Evolutionary conservation across 176 grass and related monocot genomes (phyloP).

Genomic region (Dactylis glomerata): DNA sequence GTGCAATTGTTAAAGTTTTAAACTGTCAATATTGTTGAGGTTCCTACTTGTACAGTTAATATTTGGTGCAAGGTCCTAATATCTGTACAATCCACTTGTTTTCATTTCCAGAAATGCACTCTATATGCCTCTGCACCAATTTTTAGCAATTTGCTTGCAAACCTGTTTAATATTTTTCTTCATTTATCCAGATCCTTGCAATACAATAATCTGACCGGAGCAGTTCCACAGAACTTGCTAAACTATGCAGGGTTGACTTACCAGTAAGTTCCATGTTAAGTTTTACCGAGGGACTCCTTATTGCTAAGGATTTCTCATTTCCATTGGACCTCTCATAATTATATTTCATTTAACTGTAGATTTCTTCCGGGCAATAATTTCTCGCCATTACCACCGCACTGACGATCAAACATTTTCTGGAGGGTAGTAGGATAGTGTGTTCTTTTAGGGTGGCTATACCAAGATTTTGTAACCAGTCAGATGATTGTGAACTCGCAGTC

Average conservation of each 20-base stretch:
- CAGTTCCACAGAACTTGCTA: conserved; percentile 63
- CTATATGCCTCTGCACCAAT: not conserved
- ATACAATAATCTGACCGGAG: conserved; percentile 59
- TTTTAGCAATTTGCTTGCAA: not conserved
- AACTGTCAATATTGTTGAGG: not conserved
- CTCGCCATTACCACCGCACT: conserved; percentile 1
- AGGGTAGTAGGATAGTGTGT: conserved; percentile 11
- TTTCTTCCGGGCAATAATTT: conserved; percentile 67
- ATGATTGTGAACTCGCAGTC: not conserved
- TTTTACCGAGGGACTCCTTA: not conserved
- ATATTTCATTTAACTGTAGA: conserved; percentile 37
- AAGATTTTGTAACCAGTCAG: conserved; percentile 19
- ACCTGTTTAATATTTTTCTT: conserved; percentile 15
- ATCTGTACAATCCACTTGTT: not conserved
- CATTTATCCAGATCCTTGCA: conserved; percentile 65
- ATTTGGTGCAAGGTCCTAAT: not conserved
- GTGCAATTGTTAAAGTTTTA: no score
- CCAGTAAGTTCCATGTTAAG: conserved; percentile 42
- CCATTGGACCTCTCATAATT: not conserved
- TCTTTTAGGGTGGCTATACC: conserved; percentile 20
- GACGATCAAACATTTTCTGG: conserved; percentile 22
- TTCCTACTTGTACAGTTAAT: not conserved
- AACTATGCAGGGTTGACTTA: conserved; percentile 42
- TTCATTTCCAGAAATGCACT: not conserved
- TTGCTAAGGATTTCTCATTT: not conserved